These are phyloP conservation scores for Hyphodiscus sp. DNA, from an alignment of 2,329 filamentous ascomycete genomes.

Conservation along the genomic window DNA sequence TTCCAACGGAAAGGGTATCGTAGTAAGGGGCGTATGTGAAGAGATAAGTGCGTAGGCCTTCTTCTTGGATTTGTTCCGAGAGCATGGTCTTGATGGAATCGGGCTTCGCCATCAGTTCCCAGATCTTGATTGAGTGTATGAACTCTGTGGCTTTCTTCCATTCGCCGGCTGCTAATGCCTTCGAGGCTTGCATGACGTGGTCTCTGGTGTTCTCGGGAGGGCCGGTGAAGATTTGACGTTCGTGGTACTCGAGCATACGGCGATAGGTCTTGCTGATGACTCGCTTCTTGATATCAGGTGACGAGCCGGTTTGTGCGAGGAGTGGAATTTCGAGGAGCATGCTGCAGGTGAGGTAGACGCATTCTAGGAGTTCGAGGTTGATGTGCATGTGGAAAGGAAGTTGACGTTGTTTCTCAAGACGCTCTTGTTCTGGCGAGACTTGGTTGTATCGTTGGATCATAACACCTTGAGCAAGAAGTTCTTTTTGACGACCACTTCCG, in stretches of 20 bases:
- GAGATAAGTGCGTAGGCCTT: conserved; percentile 94
- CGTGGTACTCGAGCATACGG: conserved; percentile 98
- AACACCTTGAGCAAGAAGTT: conserved; percentile 93
- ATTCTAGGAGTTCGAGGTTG: conserved; percentile 96
- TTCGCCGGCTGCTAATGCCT: conserved; percentile 91
- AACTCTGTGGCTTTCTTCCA: conserved; percentile 96
- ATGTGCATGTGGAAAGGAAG: conserved; percentile 99
- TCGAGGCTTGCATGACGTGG: conserved; percentile 98
- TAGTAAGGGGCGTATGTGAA: conserved; percentile 99
- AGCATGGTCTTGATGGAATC: conserved; percentile 97
- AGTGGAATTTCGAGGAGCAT: conserved; percentile 99
- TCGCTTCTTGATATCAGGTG: conserved; percentile 93
- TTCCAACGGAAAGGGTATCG: conserved; percentile 84
- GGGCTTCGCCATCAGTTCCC: conserved; percentile 91
- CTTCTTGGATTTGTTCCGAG: conserved; percentile 95
- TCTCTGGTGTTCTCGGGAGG: conserved; percentile 98
- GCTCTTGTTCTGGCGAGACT: conserved; percentile 95
- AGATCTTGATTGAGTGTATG: conserved; percentile 98
- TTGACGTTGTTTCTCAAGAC: conserved; percentile 93
- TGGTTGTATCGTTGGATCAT: conserved; percentile 97
- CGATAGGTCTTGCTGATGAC: conserved; percentile 99
- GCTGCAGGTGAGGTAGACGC: conserved; percentile 96
- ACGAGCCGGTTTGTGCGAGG: conserved; percentile 91
- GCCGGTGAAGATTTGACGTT: conserved; percentile 97
- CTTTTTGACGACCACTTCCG: conserved; percentile 94